Percentiles rank a stretch among this genome's conserved stretches.
Evolutionary conservation across 306 rosid genomes (phyloP).

Genomic region (Acacia crassicarpa): DNA sequence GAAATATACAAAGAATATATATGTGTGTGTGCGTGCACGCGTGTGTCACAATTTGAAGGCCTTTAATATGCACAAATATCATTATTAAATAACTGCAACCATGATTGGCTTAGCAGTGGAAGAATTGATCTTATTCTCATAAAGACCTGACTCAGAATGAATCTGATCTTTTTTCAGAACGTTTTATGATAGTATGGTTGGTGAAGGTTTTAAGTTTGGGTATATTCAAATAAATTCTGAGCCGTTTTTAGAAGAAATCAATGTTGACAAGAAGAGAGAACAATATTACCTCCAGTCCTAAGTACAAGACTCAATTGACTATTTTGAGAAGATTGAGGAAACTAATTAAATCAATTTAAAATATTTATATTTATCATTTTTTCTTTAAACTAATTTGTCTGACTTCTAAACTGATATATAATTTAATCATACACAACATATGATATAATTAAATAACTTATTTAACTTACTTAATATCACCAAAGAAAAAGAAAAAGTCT

Average conservation of each 20-base stretch:
- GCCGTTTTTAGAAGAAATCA: neutral
- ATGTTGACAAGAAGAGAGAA: neutral
- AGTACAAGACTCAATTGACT: no score
- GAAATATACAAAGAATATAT: neutral
- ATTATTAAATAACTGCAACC: neutral
- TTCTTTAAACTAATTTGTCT: no score
- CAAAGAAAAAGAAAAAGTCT: no score
- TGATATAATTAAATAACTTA: no score
- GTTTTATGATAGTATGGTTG: neutral
- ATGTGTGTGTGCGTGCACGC: no score
- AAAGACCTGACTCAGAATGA: neutral
- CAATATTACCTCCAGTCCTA: neutral
- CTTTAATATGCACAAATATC: neutral
- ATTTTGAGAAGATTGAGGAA: no score
- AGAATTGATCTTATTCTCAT: neutral
- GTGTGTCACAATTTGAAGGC: neutral
- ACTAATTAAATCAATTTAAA: no score
- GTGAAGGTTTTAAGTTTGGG: neutral
- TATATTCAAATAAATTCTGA: neutral
- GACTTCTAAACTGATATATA: no score
- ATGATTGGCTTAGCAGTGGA: neutral
- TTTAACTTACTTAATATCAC: no score
- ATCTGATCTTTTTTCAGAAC: neutral
- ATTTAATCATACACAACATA: no score
- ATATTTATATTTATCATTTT: no score